Evolutionary conservation across 768 basidiomycete genomes (phyloP).

Genomic region (Lyophyllum atratum): DNA sequence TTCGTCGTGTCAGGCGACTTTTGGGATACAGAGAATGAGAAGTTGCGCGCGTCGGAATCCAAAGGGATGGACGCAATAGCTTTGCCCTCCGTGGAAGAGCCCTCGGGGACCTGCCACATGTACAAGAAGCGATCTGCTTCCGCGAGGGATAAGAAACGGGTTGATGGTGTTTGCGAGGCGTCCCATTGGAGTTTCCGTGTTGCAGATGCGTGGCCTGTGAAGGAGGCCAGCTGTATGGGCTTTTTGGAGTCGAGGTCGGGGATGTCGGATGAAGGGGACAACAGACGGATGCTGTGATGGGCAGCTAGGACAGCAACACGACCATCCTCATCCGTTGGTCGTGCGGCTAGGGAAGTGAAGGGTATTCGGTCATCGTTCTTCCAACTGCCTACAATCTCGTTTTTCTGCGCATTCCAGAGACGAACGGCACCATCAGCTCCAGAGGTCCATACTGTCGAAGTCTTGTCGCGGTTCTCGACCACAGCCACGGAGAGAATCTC

Average conservation of each 20-base stretch:
- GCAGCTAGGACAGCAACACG: slow-evolving; percentile 53
- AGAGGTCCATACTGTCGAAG: slow-evolving; percentile 53
- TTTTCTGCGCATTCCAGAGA: slow-evolving; percentile 57
- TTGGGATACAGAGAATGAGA: slow-evolving; percentile 36
- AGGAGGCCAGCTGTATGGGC: slow-evolving; percentile 48
- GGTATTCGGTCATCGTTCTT: slow-evolving; percentile 61
- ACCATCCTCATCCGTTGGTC: slow-evolving; percentile 39
- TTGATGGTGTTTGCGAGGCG: slow-evolving; percentile 35
- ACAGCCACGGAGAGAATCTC: slow-evolving; percentile 51
- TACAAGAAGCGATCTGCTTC: slow-evolving; percentile 64
- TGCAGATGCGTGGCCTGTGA: slow-evolving; percentile 67
- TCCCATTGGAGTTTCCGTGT: slow-evolving; percentile 57
- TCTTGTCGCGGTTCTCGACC: slow-evolving; percentile 28
- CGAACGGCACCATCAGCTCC: slow-evolving; percentile 57
- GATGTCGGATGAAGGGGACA: slow-evolving; percentile 35
- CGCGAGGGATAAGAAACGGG: slow-evolving; percentile 60
- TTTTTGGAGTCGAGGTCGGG: slow-evolving; percentile 37
- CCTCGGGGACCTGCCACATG: slow-evolving; percentile 56
- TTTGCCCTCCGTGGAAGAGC: slow-evolving; percentile 44
- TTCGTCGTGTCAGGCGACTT: slow-evolving; percentile 20
- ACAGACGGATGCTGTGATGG: slow-evolving; percentile 59
- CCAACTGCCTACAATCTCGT: slow-evolving; percentile 49
- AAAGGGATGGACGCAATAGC: slow-evolving; percentile 62
- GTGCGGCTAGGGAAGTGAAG: slow-evolving; percentile 51
- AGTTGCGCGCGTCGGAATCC: slow-evolving; percentile 60